These are phyloP conservation scores for Leccinum longicurvipes DNA, from an alignment of 768 basidiomycete genomes.

Conservation along the genomic window DNA sequence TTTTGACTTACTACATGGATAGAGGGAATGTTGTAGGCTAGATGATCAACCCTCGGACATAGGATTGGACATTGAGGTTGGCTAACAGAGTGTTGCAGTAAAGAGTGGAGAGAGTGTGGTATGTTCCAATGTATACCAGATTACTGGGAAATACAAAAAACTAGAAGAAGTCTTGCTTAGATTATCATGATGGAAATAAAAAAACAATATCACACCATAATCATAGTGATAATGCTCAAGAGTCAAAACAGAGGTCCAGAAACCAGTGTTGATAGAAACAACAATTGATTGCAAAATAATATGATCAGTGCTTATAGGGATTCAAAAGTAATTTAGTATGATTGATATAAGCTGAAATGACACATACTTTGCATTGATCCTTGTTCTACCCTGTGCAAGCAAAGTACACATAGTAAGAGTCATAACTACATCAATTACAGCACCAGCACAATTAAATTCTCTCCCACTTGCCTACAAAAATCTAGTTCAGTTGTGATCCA, in stretches of 20 bases:
- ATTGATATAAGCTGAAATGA: not conserved
- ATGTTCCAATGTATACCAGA: not conserved
- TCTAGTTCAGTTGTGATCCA: not conserved
- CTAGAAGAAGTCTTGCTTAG: not conserved
- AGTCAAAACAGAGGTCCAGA: not conserved
- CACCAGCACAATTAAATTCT: not conserved
- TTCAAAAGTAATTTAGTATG: not conserved
- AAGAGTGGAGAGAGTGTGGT: not conserved
- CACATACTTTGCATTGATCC: not conserved
- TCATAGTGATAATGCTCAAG: not conserved
- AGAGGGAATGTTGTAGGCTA: not conserved
- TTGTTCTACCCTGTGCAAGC: not conserved
- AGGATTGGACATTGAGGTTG: not conserved
- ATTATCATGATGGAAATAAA: not conserved
- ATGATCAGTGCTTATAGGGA: not conserved
- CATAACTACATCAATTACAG: not conserved
- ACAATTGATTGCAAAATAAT: not conserved
- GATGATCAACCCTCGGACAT: not conserved
- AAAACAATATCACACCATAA: not conserved
- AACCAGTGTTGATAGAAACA: not conserved
- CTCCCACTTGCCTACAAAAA: not conserved
- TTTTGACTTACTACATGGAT: not conserved
- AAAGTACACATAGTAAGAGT: not conserved
- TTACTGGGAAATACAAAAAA: not conserved
- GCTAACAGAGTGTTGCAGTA: not conserved